Base-by-base conservation (phyloP, 1,284 basidiomycete species). In the Boletus semigastroideus region DNA sequence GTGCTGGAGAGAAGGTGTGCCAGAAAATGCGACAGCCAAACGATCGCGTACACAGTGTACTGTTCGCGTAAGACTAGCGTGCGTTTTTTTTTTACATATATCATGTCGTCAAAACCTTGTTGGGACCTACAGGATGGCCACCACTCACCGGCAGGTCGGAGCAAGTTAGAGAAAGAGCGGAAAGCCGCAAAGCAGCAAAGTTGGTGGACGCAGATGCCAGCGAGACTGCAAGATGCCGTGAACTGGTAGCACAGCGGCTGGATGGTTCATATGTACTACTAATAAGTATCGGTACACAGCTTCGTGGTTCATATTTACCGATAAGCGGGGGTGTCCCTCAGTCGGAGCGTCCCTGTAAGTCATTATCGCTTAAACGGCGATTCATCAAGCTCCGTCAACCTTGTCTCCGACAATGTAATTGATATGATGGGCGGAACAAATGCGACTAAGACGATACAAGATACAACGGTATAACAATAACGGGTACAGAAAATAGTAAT, bases 311-410 rank as follows among this genome's bases (percentile, higher is more conserved):
- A 62, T 38, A 56, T 59, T 65, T 57, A 62, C 66, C 50, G 56
- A 64, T 68, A 56, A 30, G 56, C 55, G 25, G 28, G 19, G 38
- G 27, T 5, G 51, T 56, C 47, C 48, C 52, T 49, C 40, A 47
- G 41, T 40, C 8, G 47, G 34, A 31, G 45, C 33, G 51, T 52
- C 64, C 66, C 66, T 67, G 54, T 27, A 50, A 49, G 59, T 61
- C 62, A 63, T 54, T 37, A 40, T 62, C 63, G 54, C 54, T 40
- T 66, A 62, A 49, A 53, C 55, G 46, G 61, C 59, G 58, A 51
- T 20, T 37, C 48, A 43, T 51, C 42, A 54, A 62, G 63, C 45
- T 59, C 65, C 65, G 65, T 54, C 60, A 42, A 48, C 13, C 54
- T 53, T 61, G 31, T 34, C 51, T 51, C 55, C 46, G 51, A 50